A percentile compares a stretch with the other conserved stretches of the same genome.
phyloP scores from a whole-genome alignment of 176 grass and related monocot genomes.

The Carex parvula region DNA sequence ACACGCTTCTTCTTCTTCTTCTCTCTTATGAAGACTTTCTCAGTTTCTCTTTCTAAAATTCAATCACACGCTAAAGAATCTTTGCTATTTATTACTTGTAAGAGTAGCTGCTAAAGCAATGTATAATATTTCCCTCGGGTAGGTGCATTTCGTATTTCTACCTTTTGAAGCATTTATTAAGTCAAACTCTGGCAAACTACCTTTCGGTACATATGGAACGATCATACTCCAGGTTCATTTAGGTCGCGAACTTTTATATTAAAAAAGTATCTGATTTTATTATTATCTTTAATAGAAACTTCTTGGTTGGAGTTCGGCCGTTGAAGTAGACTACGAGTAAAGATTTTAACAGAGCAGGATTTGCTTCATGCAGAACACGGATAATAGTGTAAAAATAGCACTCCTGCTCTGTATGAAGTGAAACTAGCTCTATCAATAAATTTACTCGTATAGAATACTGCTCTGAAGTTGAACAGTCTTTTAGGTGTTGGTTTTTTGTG shows the following conservation, averaged over 20 bases:
- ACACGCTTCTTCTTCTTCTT: background rate
- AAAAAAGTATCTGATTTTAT: background rate
- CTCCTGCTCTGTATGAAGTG: rapidly evolving
- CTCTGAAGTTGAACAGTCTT: background rate
- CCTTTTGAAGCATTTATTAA: too few relatives aligned
- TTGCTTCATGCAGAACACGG: too few relatives aligned
- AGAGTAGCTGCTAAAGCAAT: background rate
- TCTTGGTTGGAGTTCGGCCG: background rate
- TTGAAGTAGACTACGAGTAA: too few relatives aligned
- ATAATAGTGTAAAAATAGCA: too few relatives aligned
- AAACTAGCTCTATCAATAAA: too few relatives aligned
- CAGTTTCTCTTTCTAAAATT: background rate
- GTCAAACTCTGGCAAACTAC: too few relatives aligned
- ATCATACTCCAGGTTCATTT: background rate
- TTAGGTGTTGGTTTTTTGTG: background rate
- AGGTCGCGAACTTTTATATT: background rate
- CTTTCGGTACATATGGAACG: background rate
- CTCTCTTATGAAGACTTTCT: background rate
- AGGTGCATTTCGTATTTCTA: background rate
- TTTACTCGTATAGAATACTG: too few relatives aligned
- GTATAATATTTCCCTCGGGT: background rate
- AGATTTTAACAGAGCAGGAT: too few relatives aligned
- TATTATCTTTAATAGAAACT: background rate
- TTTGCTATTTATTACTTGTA: background rate
- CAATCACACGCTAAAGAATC: slow-evolving; percentile 5